Percentiles rank a stretch among this genome's conserved stretches.
Evolutionary conservation across 2,329 filamentous ascomycete species (phyloP).

Genomic region (Arthrobotrys sphaeroides): DNA sequence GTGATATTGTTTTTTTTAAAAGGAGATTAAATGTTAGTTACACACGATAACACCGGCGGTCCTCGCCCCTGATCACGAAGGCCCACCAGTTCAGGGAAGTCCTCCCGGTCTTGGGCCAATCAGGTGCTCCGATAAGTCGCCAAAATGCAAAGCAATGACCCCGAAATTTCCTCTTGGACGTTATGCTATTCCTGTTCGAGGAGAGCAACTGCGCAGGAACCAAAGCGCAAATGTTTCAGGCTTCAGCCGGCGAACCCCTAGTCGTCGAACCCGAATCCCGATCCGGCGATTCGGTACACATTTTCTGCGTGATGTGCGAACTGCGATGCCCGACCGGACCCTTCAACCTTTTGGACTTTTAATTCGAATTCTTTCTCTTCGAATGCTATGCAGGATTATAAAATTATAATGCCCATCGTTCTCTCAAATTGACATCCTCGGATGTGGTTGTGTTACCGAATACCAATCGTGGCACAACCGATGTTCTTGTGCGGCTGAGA

Average conservation of each 20-base stretch:
- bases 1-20: not conserved
- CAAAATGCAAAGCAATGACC: slow-evolving; percentile 10
- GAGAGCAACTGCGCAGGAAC: not conserved
- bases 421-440: too few relatives aligned
- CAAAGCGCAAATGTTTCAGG: slow-evolving; percentile 22
- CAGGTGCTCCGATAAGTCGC: not conserved
- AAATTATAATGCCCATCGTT: too few relatives aligned
- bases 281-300: slow-evolving; percentile 1
- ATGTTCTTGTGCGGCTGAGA: too few relatives aligned
- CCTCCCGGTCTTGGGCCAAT: not conserved
- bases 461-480: too few relatives aligned
- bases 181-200: slow-evolving; percentile 11
- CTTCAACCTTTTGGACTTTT: too few relatives aligned
- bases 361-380: too few relatives aligned
- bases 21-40: slow-evolving; percentile 10
- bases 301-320: too few relatives aligned
- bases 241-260: not conserved
- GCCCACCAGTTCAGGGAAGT: not conserved
- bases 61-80: not conserved
- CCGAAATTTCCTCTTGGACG: slow-evolving; percentile 10
- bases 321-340: too few relatives aligned
- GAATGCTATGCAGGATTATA: too few relatives aligned
- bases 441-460: too few relatives aligned
- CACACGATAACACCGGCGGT: not conserved
- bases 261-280: not conserved